phyloP scores from a whole-genome alignment of 192 early-diverging fungal species.

The Backusella liffmaniae region DNA sequence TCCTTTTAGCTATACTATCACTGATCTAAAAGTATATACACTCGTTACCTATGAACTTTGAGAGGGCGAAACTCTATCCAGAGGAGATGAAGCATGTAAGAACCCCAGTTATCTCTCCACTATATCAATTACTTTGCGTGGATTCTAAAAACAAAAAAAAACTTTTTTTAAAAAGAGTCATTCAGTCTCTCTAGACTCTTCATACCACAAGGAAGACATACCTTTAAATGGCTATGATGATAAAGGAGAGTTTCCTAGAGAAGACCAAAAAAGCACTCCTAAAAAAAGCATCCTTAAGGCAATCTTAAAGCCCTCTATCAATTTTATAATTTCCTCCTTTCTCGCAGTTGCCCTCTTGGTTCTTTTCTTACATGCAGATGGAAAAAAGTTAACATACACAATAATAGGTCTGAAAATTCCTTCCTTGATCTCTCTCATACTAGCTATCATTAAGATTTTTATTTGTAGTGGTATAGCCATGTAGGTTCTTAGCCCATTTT shows the following conservation, averaged over 20 bases:
- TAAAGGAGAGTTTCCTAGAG: not conserved
- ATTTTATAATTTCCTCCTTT: not conserved
- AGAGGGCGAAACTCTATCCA: not conserved
- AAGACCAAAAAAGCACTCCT: not conserved
- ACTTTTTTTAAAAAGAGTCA: not conserved
- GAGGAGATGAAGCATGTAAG: not conserved
- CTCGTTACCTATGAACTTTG: not conserved
- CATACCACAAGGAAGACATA: not conserved
- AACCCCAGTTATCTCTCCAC: not conserved
- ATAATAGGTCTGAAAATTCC: slow-evolving; percentile 2
- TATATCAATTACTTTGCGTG: not conserved
- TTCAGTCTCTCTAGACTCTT: not conserved
- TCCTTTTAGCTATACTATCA: not conserved
- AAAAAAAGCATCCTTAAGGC: not conserved
- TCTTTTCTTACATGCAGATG: not conserved
- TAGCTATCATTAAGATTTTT: not conserved
- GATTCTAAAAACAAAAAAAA: not conserved
- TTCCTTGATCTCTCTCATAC: not conserved
- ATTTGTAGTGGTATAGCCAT: slow-evolving; percentile 13
- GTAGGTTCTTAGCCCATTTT: not conserved
- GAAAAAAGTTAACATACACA: not conserved
- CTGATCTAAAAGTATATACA: not conserved
- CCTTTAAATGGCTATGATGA: not conserved
- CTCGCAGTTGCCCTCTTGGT: not conserved
- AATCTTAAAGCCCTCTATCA: not conserved